Percentiles rank a stretch among this genome's conserved stretches.
These are phyloP conservation scores for Gossypium aridum DNA, from an alignment of 441 rosid species.

Conservation along the genomic window DNA sequence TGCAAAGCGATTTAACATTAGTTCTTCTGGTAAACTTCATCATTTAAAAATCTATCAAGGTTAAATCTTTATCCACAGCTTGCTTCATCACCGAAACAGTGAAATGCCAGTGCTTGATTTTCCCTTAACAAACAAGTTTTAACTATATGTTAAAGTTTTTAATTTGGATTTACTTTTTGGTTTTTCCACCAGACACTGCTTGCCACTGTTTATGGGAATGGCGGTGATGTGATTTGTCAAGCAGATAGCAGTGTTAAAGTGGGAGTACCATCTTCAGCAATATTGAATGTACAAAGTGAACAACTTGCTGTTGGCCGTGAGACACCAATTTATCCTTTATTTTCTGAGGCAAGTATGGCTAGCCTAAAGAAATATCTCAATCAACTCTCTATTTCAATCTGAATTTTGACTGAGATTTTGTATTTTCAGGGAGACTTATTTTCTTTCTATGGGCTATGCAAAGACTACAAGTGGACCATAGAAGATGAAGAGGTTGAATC, in stretches of 20 bases:
- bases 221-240: constrained; percentile 57
- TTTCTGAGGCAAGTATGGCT: constrained; percentile 64
- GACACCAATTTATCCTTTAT: constrained; percentile 75
- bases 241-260: constrained; percentile 60
- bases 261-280: constrained; percentile 67
- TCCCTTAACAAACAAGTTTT: not conserved
- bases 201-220: constrained; percentile 61
- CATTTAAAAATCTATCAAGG: not conserved
- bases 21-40: not conserved
- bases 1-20: not conserved
- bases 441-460: constrained; percentile 84
- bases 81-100: not conserved
- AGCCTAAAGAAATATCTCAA: constrained; percentile 18
- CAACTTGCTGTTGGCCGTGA: constrained; percentile 69
- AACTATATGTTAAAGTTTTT: not conserved
- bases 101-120: constrained; percentile 11
- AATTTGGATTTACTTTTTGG: constrained; percentile 13
- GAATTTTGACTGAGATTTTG: constrained; percentile 23
- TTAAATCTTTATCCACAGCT: not conserved
- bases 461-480: constrained; percentile 63
- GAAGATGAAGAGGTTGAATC: constrained; percentile 66
- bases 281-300: constrained; percentile 72
- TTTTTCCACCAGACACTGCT: constrained; percentile 52
- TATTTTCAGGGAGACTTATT: constrained; percentile 71
- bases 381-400: constrained; percentile 10